Percentiles rank a stretch among this genome's conserved stretches.
phyloP scores from a whole-genome alignment of 495 filamentous ascomycete genomes.

The Penicillium diatomitis region DNA sequence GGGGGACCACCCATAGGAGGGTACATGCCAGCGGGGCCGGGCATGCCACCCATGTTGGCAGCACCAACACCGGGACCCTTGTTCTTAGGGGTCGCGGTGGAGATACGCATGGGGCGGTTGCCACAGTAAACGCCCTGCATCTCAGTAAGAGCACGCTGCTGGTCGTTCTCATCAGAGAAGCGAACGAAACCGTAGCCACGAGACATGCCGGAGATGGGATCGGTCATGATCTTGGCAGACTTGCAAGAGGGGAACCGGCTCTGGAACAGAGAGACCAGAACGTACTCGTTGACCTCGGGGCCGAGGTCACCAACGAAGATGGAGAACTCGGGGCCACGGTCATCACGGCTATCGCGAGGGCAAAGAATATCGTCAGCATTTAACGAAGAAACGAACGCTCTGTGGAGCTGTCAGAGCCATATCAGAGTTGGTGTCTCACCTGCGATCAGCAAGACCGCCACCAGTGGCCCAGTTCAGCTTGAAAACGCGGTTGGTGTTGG shows the following conservation, averaged over 20 bases:
- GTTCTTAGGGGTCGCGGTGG: slow-evolving; percentile 96
- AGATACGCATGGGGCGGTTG: slow-evolving; percentile 98
- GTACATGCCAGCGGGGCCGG: slow-evolving; percentile 40
- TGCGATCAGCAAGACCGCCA: slow-evolving; percentile 87
- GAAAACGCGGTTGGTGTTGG: slow-evolving; percentile 90
- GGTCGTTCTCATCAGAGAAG: slow-evolving; percentile 88
- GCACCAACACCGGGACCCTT: slow-evolving; percentile 57
- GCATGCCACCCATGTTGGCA: slow-evolving; percentile 43
- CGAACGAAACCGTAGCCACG: slow-evolving; percentile 97
- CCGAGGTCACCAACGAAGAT: slow-evolving; percentile 98
- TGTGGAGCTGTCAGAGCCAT: too few species aligned
- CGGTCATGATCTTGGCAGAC: slow-evolving; percentile 99
- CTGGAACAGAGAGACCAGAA: slow-evolving; percentile 94
- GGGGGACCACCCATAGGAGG: slow-evolving; percentile 69
- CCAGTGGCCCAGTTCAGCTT: slow-evolving; percentile 99
- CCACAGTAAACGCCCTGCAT: slow-evolving; percentile 99
- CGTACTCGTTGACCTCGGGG: slow-evolving; percentile 98
- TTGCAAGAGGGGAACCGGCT: slow-evolving; percentile 94
- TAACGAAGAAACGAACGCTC: too few species aligned
- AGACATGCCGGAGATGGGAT: slow-evolving; percentile 95
- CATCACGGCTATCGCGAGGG: slow-evolving; percentile 56
- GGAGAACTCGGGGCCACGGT: slow-evolving; percentile 89
- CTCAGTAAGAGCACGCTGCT: slow-evolving; percentile 88
- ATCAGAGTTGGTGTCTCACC: slow-evolving; percentile 38
- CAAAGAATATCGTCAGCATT: too few species aligned